Base-by-base conservation (phyloP, 1,139 yeast genomes). In the Candida pseudoviswanathii region DNA sequence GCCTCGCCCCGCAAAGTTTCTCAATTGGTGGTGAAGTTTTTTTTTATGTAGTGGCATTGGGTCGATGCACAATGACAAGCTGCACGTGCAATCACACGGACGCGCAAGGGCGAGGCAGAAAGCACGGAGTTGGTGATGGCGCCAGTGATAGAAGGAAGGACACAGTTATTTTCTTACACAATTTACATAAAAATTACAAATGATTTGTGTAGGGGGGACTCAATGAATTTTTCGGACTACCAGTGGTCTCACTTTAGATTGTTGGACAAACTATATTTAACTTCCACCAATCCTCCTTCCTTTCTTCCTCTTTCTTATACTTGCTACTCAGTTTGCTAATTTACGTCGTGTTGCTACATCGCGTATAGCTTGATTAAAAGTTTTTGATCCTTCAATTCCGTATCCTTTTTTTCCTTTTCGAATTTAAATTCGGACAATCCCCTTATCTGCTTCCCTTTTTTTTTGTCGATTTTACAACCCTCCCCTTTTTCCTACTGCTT, bases 141-240 rank as follows among this genome's bases (percentile, higher is more conserved):
- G 16, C 16, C 16, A 16, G 16, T 16, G 16, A 16, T 16, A 16
- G 16, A 16, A 16, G 16, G 16, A 16, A 16, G 16, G 16, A 16
- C 16, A 16, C 16, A 16, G 16, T 16, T 33, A 33, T 33, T 37
- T 10, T 37, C 8, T 37, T 37, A 25, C 22, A 4, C 11, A 25
- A 25, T 37, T 37, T 37, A 37, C 41, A 37, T 37, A 37, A 37
- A 37, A 5, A 37, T 37, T 37, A 37, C 41, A 37, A 37, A 37
- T 37, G 41, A 4, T 37, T 37, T 9, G 22, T 11, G 7, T 33
- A 32, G 9, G 29, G n/a, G 26, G 24, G n/a, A 25, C 5, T 36
- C 4, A 36, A 2, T 36, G 40, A 25, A 37, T 25, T 24, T 37
- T 24, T 25, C 41, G 30, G 30, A 24, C 41, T n/a, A 25, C 4